Conservation (phyloP, 2,329 filamentous ascomycete species). For the Fusarium piperis region DNA sequence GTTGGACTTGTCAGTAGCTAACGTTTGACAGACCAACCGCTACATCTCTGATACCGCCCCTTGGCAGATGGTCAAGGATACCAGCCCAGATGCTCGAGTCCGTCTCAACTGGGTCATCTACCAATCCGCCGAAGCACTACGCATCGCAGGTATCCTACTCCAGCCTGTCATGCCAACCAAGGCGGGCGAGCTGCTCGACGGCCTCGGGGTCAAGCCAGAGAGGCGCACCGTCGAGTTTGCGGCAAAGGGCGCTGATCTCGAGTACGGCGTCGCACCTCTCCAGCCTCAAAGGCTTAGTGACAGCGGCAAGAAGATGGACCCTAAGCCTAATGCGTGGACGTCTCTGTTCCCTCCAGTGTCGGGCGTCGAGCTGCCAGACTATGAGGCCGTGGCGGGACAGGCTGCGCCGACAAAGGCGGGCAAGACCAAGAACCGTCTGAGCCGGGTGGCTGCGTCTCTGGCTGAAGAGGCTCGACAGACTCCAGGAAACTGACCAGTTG, state of each 20-base stretch:
- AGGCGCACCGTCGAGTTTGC: conserved; percentile 73
- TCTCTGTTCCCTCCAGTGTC: conserved; percentile 62
- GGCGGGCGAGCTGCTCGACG: conserved; percentile 75
- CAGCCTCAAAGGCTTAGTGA: background rate
- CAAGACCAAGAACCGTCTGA: conserved; percentile 42
- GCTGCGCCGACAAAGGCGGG: background rate
- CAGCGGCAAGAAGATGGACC: background rate
- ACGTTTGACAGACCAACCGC: conserved; percentile 50
- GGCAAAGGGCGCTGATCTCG: conserved; percentile 68
- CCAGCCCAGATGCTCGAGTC: conserved; percentile 45
- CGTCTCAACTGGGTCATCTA: conserved; percentile 72
- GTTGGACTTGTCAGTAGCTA: background rate
- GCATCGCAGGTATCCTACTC: conserved; percentile 83
- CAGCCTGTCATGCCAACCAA: conserved; percentile 93
- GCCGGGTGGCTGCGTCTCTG: conserved; percentile 40
- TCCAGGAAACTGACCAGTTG: conserved; percentile 7
- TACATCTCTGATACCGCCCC: conserved; percentile 70
- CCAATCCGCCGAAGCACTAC: conserved; percentile 77
- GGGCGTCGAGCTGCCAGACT: conserved; percentile 38
- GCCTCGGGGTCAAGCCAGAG: conserved; percentile 74
- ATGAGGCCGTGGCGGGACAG: conserved; percentile 33
- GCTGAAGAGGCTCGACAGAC: conserved; percentile 43
- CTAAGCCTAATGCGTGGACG: conserved; percentile 47
- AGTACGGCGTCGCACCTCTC: conserved; percentile 67
- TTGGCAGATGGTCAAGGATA: conserved; percentile 67